These are phyloP conservation scores for Brassica balearica DNA, from an alignment of 441 rosid genomes.

Conservation along the genomic window DNA sequence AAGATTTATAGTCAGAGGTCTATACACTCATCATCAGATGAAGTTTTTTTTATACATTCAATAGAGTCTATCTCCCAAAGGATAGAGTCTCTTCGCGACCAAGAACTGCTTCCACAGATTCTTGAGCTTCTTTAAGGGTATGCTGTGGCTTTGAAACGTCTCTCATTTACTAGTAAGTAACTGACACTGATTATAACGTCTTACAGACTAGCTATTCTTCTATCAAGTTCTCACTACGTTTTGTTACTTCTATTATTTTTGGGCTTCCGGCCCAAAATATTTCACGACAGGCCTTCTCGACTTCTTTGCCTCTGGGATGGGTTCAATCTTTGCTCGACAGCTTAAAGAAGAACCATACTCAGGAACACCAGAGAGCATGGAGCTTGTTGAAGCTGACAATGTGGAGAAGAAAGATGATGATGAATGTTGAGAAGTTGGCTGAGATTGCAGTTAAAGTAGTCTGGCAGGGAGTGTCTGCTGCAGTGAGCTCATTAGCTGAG, in stretches of 20 bases:
- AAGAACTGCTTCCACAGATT: conserved; percentile 93
- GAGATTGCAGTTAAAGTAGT: conserved; percentile 76
- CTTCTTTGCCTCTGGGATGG: conserved; percentile 87
- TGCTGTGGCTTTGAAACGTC: conserved; percentile 2
- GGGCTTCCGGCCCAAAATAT: too few relatives aligned
- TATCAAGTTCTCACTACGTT: too few relatives aligned
- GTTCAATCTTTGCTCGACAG: conserved; percentile 71
- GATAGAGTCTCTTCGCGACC: conserved; percentile 83
- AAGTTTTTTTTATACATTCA: conserved; percentile 78
- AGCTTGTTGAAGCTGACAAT: conserved; percentile 59
- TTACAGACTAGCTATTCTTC: conserved; percentile 61
- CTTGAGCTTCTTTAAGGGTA: conserved; percentile 86
- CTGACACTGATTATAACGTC: background rate
- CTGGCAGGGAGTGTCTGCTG: conserved; percentile 94
- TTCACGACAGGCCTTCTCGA: conserved; percentile 43
- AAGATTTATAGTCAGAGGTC: conserved; percentile 66
- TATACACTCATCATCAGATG: conserved; percentile 64
- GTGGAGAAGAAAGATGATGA: conserved; percentile 72
- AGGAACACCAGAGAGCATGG: conserved; percentile 49
- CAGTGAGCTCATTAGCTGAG: conserved; percentile 72
- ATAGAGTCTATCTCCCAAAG: conserved; percentile 81
- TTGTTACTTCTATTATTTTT: too few relatives aligned
- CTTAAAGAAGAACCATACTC: conserved; percentile 56
- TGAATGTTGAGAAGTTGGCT: conserved; percentile 72
- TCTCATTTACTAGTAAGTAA: background rate